phyloP scores from a whole-genome alignment of 129 eudicot species.

The Oenanthe sinensis region DNA sequence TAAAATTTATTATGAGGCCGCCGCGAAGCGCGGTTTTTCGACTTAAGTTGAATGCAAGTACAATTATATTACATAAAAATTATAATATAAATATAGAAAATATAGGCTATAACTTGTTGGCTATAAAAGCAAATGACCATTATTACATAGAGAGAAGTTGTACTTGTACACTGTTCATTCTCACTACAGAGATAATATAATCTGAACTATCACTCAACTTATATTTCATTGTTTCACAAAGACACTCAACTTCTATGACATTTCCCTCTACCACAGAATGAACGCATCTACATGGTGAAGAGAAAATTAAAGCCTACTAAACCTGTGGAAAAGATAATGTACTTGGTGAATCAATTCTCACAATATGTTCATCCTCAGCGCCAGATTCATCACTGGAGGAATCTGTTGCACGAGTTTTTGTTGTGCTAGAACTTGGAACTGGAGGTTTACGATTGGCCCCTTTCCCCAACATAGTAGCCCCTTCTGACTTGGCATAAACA shows the following conservation, averaged over 20 bases:
- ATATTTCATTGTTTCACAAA: not conserved
- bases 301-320: conserved; percentile 11
- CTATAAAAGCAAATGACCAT: too few species aligned
- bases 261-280: not conserved
- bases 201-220: not conserved
- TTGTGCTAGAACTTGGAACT: conserved; percentile 15
- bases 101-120: too few species aligned
- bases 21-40: too few species aligned
- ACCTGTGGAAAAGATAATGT: conserved; percentile 50
- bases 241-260: not conserved
- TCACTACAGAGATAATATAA: not conserved
- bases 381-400: conserved; percentile 86
- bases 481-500: conserved; percentile 66
- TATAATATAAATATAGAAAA: too few species aligned
- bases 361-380: conserved; percentile 67
- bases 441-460: conserved; percentile 6
- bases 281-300: not conserved
- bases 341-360: conserved; percentile 89
- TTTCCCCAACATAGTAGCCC: conserved; percentile 46
- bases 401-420: conserved; percentile 19
- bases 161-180: not conserved
- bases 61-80: too few species aligned
- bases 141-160: too few species aligned
- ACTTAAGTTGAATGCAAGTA: too few species aligned
- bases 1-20: too few species aligned